Evolutionary conservation across 495 filamentous ascomycete genomes (phyloP).

Genomic region (Hypoxylon fragiforme): DNA sequence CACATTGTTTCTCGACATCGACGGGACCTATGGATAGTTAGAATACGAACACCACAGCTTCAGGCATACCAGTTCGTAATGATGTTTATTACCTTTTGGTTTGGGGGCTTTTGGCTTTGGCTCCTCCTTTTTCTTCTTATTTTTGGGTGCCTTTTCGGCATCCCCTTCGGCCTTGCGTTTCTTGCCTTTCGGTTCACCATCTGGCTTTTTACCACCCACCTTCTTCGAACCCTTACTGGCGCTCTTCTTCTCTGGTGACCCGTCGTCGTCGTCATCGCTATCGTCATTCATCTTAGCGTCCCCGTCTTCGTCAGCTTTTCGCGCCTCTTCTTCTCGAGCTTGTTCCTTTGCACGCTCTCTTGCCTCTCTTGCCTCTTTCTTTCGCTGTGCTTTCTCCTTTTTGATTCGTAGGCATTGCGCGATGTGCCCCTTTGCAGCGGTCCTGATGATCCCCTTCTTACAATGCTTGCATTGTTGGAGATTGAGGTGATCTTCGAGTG

Average conservation of each 20-base stretch:
- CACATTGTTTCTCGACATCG: slow-evolving; percentile 96
- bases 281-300: slow-evolving; percentile 74
- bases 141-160: slow-evolving; percentile 70
- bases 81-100: slow-evolving; percentile 65
- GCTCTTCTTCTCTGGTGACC: slow-evolving; percentile 44
- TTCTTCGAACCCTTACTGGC: slow-evolving; percentile 69
- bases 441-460: slow-evolving; percentile 70
- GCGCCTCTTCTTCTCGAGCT: slow-evolving; percentile 58
- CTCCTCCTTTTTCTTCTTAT: slow-evolving; percentile 96
- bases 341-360: slow-evolving; percentile 66
- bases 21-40: slow-evolving; percentile 65
- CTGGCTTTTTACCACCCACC: slow-evolving; percentile 67
- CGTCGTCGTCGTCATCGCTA: slow-evolving; percentile 75
- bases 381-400: slow-evolving; percentile 71
- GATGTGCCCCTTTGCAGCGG: slow-evolving; percentile 65
- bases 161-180: slow-evolving; percentile 90
- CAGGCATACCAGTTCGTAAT: slow-evolving; percentile 9
- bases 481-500: slow-evolving; percentile 68
- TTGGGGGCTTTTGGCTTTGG: slow-evolving; percentile 86
- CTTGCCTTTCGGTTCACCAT: slow-evolving; percentile 75
- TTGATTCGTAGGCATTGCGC: slow-evolving; percentile 73
- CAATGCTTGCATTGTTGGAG: slow-evolving; percentile 79
- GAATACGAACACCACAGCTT: slow-evolving; percentile 7
- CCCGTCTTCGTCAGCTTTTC: slow-evolving; percentile 60
- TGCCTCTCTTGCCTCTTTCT: slow-evolving; percentile 78